Base-by-base conservation (phyloP, 805 yeast genomes). In the Candida ovalis region DNA sequence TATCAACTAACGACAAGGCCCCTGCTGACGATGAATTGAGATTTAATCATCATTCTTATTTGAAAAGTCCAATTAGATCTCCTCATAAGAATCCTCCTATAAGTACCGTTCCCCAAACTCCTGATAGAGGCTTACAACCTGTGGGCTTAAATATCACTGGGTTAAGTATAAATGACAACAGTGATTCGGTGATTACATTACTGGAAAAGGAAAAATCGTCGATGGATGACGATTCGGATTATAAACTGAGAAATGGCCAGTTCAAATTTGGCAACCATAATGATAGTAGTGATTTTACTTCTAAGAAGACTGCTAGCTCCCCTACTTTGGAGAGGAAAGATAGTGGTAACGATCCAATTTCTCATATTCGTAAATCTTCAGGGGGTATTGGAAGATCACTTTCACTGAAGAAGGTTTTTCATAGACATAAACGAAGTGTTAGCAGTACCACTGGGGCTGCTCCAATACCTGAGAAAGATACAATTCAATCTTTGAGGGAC, bases 351-450 rank as follows among this genome's bases (percentile, higher is more conserved):
- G n/a, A 6, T 21, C 3, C 46, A 13, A 32, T 49, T 38, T 45
- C 49, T 40, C 48, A 5, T 57, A 54, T 30, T 43, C 59, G 55
- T 21, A 58, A 59, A 46, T 42, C 55, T 24, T 50, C 60, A 3
- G 57, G 53, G 7, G 56, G 56, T 13, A 42, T 61, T 18, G 48
- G 58, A 9, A 53, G 65, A 40, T 55, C 63, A 3, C 42, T 61
- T 23, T 59, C 63, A 1, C 48, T 62, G 22, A 57, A 53, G 36
- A 56, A 52, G 19, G 58, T 54, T 7, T 56, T 55, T 40, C 50
- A 52, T 35, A 57, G 68, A 35, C 67, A 64, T 49, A 60, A 57
- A 45, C 62, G 63, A 44, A 54, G 58, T 38, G 46, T 49, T 5
- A 58, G 60, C 45, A 55, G 59, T 19, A 41, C 56, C 1, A 50